Conservation (phyloP, 2,329 filamentous ascomycete species). For the Rutstroemia sp. region DNA sequence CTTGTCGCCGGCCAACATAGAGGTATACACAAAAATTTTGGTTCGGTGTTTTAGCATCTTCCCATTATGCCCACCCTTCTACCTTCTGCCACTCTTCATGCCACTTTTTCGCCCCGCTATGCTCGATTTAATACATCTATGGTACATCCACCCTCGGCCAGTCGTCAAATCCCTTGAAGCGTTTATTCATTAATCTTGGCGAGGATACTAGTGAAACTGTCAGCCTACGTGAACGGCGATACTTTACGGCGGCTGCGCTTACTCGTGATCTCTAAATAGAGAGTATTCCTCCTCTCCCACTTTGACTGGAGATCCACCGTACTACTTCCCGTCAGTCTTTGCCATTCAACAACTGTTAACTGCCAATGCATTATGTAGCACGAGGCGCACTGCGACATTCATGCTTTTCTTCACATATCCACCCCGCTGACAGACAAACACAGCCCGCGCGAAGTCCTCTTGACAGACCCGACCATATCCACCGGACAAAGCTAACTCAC, state of each 20-base stretch:
- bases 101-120: slow-evolving; percentile 13
- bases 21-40: slow-evolving; percentile 9
- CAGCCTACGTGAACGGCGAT: neutral
- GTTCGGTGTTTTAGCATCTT: neutral
- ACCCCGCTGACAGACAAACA: neutral
- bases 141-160: slow-evolving; percentile 17
- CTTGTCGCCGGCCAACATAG: slow-evolving; percentile 7
- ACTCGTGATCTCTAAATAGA: slow-evolving; percentile 97
- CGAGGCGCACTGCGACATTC: neutral
- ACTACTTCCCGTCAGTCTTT: slow-evolving; percentile 46
- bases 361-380: neutral
- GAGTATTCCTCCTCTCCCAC: slow-evolving; percentile 95
- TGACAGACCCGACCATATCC: neutral
- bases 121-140: slow-evolving; percentile 23
- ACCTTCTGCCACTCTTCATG: slow-evolving; percentile 5
- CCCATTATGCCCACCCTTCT: slow-evolving; percentile 2
- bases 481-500: slow-evolving; percentile 41
- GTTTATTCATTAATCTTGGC: slow-evolving; percentile 98
- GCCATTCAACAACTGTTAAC: neutral
- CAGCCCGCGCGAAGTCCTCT: slow-evolving; percentile 1
- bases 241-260: slow-evolving; percentile 39
- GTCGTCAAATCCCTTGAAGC: neutral
- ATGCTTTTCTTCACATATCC: neutral
- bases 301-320: slow-evolving; percentile 90
- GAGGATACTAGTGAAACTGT: slow-evolving; percentile 60